Base-by-base conservation (phyloP, 2,329 filamentous ascomycete species). In the Pestalotiopsis sp. region DNA sequence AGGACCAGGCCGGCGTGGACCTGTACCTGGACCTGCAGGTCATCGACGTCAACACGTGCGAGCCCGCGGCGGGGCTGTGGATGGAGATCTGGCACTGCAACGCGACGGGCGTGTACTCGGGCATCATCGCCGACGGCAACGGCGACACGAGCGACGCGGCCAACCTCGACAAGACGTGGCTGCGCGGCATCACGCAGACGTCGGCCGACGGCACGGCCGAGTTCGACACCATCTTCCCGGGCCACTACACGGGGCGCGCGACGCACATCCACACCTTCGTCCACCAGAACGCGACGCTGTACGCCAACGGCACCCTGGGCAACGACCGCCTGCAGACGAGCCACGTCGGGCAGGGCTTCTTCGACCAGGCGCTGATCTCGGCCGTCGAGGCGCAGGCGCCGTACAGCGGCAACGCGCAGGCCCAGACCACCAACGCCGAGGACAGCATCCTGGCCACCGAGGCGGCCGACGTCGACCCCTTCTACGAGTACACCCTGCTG, bases 271-370 rank as follows among this genome's bases (percentile, higher is more conserved):
- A 87, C 74, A 75, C 87, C 59, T 75, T 85, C 64, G 80, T 82
- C 2, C 84, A 87, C 74, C 68, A 77, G 41, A 78, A 81, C 70
- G 80, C 78, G 14, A 80, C 77, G 1, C 68, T 77, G 31, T 70
- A 74, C 49, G 52, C 75, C 14, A 85, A 85, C 75, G 72, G 85
- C 74, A 86, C 85, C 66, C 86, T 87, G 12, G 56, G 27, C n/a
- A 56, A 52, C 70, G 77, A 79, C 49, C 81, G 79, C 64, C 17
- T 52, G 9, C 85, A 82, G 69, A 81, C 82, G 12, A 81, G 79
- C 64, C 89, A 92, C 78, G 83, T 91, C 49, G 90, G 90, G n/a
- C 90, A 92, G 76, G 74, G 90, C 64, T 92, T 89, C 83, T 89
- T 90, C 76, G 88, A 91, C 76, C 85, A 91, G 75, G 81, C 82